These are phyloP conservation scores for Fragaria nilgerrensis DNA, from an alignment of 306 rosid genomes.

Conservation along the genomic window DNA sequence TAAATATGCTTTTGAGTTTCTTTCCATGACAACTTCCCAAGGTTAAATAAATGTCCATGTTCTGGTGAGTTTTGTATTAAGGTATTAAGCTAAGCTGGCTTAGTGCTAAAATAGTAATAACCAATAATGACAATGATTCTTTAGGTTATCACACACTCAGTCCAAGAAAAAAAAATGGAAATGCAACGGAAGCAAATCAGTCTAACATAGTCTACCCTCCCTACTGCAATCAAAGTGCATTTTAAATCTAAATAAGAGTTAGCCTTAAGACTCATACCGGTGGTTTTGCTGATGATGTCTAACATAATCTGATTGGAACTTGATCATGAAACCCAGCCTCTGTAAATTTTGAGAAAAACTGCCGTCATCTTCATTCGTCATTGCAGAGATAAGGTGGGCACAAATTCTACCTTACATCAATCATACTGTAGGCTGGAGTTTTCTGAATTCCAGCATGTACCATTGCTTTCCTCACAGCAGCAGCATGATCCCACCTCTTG, in stretches of 20 bases:
- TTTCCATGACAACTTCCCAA: neutral
- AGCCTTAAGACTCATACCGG: neutral
- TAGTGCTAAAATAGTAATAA: neutral
- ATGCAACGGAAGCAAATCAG: neutral
- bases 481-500: conserved; percentile 77
- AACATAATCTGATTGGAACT: neutral
- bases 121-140: neutral
- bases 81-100: neutral
- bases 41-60: neutral
- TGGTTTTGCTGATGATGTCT: neutral
- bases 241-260: neutral
- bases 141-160: neutral
- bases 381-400: neutral
- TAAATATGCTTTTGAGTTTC: neutral
- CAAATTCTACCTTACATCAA: conserved; percentile 16
- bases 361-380: neutral
- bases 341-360: neutral
- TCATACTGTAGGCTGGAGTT: conserved; percentile 61
- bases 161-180: neutral
- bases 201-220: neutral
- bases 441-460: conserved; percentile 56
- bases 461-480: conserved; percentile 53
- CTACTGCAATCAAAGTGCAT: neutral
- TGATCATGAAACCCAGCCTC: neutral
- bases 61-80: neutral